Evolutionary conservation across 768 basidiomycete genomes (phyloP).

Genomic region (Mycena rebaudengoi): DNA sequence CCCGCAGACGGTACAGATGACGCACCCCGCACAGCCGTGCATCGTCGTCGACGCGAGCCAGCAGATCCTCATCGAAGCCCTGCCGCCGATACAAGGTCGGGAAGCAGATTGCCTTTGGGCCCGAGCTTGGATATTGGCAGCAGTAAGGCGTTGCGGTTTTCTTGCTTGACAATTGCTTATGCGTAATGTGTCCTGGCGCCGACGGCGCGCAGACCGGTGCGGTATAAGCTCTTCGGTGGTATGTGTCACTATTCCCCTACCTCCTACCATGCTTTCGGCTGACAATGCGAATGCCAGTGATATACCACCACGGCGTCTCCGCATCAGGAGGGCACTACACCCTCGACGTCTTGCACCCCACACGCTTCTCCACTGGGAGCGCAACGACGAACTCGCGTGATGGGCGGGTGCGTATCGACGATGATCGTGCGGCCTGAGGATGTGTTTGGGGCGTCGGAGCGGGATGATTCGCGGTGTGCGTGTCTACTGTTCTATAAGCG

Average conservation of each 20-base stretch:
- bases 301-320: conserved; percentile 93
- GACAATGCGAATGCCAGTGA: conserved; percentile 51
- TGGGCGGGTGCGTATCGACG: conserved; percentile 94
- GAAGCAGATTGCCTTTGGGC: conserved; percentile 81
- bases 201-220: conserved; percentile 54
- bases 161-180: not conserved
- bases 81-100: conserved; percentile 81
- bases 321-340: conserved; percentile 97
- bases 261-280: not conserved
- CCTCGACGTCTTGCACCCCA: conserved; percentile 84
- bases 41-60: conserved; percentile 66
- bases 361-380: conserved; percentile 52
- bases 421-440: conserved; percentile 82
- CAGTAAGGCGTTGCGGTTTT: conserved; percentile 51
- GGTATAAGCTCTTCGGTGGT: conserved; percentile 90
- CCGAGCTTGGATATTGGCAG: conserved; percentile 80
- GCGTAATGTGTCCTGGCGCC: conserved; percentile 41
- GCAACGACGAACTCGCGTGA: conserved; percentile 54
- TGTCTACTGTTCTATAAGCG: conserved; percentile 89
- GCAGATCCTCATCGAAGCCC: conserved; percentile 36
- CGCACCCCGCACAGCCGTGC: conserved; percentile 62
- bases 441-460: conserved; percentile 70
- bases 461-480: conserved; percentile 68
- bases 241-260: conserved; percentile 29
- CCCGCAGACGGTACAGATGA: conserved; percentile 83